A percentile compares a stretch with the other conserved stretches of the same genome.
These are phyloP conservation scores for Anacardium occidentale DNA, from an alignment of 345 rosid genomes.

Conservation along the genomic window DNA sequence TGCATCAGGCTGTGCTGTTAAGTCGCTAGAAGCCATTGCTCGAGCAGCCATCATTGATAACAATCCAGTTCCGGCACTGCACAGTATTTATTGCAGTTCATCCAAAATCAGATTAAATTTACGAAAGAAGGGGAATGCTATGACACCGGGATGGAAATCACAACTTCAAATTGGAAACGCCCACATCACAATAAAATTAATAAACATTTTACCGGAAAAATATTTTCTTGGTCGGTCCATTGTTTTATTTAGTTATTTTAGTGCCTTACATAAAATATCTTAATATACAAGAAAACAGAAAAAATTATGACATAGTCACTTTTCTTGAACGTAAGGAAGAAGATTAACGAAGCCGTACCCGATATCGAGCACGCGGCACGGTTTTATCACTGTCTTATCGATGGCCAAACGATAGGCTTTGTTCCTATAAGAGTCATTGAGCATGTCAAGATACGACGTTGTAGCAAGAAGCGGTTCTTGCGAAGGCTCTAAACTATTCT, in stretches of 20 bases:
- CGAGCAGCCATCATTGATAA: constrained; percentile 93
- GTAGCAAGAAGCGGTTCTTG: constrained; percentile 44
- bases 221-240: too few relatives aligned
- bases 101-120: background rate
- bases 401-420: constrained; percentile 55
- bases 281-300: too few relatives aligned
- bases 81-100: background rate
- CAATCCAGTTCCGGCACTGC: constrained; percentile 95
- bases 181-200: too few relatives aligned
- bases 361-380: constrained; percentile 87
- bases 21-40: constrained; percentile 44
- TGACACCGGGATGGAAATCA: too few relatives aligned
- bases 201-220: too few relatives aligned
- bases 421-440: constrained; percentile 61
- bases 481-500: constrained; percentile 28
- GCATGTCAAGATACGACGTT: constrained; percentile 77
- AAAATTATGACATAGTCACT: too few relatives aligned
- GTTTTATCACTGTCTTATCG: constrained; percentile 53
- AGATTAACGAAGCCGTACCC: constrained; percentile 42
- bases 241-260: too few relatives aligned
- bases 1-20: constrained; percentile 3
- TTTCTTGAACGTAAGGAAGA: too few relatives aligned
- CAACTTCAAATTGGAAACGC: too few relatives aligned
- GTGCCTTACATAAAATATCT: too few relatives aligned
- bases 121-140: background rate